Conservation (phyloP, 306 rosid species). For the Mimosa pudica region DNA sequence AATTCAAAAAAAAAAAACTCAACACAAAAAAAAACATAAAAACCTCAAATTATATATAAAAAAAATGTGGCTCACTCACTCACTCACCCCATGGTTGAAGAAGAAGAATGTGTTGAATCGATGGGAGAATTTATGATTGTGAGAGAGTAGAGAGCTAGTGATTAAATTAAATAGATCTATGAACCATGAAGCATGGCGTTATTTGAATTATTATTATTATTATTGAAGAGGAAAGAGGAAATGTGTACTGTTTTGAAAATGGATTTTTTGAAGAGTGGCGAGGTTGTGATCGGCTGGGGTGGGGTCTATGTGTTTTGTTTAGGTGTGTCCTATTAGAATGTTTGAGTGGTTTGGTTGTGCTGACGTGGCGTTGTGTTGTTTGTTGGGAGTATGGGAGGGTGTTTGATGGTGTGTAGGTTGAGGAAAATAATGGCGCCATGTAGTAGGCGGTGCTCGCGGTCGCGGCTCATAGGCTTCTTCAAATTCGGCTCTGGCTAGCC, state of each 20-base stretch:
- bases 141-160: no score
- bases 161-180: background rate
- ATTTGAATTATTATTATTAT: background rate
- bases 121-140: background rate
- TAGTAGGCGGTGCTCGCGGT: background rate
- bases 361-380: background rate
- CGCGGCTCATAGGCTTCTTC: background rate
- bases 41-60: background rate
- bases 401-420: background rate
- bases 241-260: no score
- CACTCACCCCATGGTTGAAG: no score
- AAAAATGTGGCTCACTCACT: no score
- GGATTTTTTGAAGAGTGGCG: background rate
- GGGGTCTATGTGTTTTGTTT: background rate
- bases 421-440: slow-evolving; percentile 12
- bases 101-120: background rate
- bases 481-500: background rate
- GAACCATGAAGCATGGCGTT: background rate
- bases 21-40: background rate
- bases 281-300: background rate
- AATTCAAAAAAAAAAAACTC: background rate
- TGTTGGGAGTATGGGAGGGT: background rate
- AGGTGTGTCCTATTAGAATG: background rate
- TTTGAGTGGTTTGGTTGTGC: no score
- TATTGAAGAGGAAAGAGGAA: no score